Percentiles rank a stretch among this genome's conserved stretches.
phyloP scores from a whole-genome alignment of 23 red algal species.

The Gracilaria domingensis region DNA sequence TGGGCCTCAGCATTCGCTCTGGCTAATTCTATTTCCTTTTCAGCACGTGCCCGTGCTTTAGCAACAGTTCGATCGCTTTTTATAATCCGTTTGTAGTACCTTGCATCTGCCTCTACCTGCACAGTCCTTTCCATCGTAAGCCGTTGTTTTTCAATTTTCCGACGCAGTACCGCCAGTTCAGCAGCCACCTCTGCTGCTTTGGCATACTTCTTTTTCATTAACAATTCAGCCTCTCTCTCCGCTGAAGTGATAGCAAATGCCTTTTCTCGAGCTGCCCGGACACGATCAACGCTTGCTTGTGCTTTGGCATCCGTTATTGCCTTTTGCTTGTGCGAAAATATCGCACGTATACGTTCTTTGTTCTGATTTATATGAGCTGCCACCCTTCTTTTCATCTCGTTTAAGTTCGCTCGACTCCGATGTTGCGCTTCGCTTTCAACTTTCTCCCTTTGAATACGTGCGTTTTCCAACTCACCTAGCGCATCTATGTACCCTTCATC shows the following conservation, averaged over 20 bases:
- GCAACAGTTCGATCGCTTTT: background rate
- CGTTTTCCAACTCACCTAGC: constrained; percentile 58
- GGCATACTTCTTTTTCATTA: constrained; percentile 34
- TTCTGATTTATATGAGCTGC: constrained; percentile 59
- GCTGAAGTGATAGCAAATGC: constrained; percentile 31
- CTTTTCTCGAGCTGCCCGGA: constrained; percentile 19
- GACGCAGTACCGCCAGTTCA: constrained; percentile 5
- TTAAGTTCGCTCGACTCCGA: constrained; percentile 10
- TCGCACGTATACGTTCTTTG: constrained; percentile 1
- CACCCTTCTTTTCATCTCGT: background rate
- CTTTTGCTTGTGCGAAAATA: constrained; percentile 3
- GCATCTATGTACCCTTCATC: constrained; percentile 47
- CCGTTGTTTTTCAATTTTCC: constrained; percentile 16
- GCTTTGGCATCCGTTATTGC: constrained; percentile 2
- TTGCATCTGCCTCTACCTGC: constrained; percentile 59
- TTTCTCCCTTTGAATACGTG: constrained; percentile 58
- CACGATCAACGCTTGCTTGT: constrained; percentile 11
- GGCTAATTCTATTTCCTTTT: constrained; percentile 18
- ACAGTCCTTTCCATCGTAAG: constrained; percentile 45
- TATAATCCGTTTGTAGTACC: constrained; percentile 11
- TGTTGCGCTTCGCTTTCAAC: constrained; percentile 59
- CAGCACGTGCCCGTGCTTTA: constrained; percentile 27
- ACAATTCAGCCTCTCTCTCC: constrained; percentile 41
- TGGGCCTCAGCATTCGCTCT: constrained; percentile 22
- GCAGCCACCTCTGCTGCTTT: constrained; percentile 34